Base-by-base conservation (phyloP, 768 basidiomycete genomes). In the Hypholoma sublateritium region DNA sequence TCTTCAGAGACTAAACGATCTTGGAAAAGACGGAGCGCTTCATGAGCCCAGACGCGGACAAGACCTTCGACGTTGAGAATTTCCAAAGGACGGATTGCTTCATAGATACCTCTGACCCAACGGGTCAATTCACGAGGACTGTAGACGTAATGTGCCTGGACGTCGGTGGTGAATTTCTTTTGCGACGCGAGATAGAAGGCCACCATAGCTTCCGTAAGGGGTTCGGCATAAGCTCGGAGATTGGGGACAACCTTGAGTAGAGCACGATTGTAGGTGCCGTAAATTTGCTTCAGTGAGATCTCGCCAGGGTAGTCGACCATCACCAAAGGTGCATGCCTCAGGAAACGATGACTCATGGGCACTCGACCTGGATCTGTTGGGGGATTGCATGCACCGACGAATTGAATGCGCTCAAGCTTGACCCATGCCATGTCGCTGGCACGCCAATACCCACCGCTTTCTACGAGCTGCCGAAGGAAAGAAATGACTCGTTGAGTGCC, bases 281-380 rank as follows among this genome's bases (percentile, higher is more conserved):
- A 99, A 62, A 99, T 99, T 69, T 98, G 97, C 62, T 94, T 97
- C 68, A 99, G 79, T 5, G 97, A 98, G 12, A 95, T 77, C 69
- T 96, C 94, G 52, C 97, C 97, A 19, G 97, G 97, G 70, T 99
- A 99, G 68, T 99, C 97, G 53, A 99, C 97, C 96, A 98, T 98
- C 67, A 99, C 83, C 21, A 99, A 79, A 0, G 97, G 97, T 0
- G 96, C 95, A 71, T 98, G 97, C 9, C 97, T 91, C 45, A 99
- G 81, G 86, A 99, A 99, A 57, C 97, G 88, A 70, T 97, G 95
- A 58, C 86, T 95, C 57, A 99, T 87, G 32, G 96, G 95, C n/a
- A 98, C 95, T 71, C 97, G 94, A 56, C 97, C 97, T 45, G 97
- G 95, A 75, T 99, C 97, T 16, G 97, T 98, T 3, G 97, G 97